Evolutionary conservation across 768 basidiomycete species (phyloP).

Genomic region (Paxillus involutus): DNA sequence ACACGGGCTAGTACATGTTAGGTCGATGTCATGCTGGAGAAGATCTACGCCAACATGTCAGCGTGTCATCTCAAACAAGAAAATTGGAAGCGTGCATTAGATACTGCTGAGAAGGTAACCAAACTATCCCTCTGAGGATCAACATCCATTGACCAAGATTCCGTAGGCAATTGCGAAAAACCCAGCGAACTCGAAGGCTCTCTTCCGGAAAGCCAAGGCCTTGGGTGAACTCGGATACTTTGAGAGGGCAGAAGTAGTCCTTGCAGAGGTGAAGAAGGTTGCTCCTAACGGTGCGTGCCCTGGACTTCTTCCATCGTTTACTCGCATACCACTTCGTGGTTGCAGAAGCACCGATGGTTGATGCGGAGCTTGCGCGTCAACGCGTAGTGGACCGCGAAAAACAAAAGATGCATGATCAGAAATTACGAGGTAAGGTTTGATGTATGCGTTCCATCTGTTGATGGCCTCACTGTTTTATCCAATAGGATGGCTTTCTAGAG

Average conservation of each 20-base stretch:
- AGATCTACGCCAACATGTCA: slow-evolving; percentile 83
- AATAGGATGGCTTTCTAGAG: slow-evolving; percentile 34
- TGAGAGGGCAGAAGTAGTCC: slow-evolving; percentile 66
- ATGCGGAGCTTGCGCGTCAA: slow-evolving; percentile 65
- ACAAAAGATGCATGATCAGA: slow-evolving; percentile 63
- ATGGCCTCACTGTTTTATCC: slow-evolving; percentile 1
- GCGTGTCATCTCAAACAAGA: slow-evolving; percentile 79
- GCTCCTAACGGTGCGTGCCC: slow-evolving; percentile 51
- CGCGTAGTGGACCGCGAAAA: slow-evolving; percentile 64
- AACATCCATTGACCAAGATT: background rate
- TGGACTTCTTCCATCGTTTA: background rate
- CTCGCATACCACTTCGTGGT: background rate
- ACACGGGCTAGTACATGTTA: slow-evolving; percentile 24
- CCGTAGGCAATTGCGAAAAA: slow-evolving; percentile 72
- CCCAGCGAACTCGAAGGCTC: slow-evolving; percentile 72
- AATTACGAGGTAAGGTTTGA: slow-evolving; percentile 60
- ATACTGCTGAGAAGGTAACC: slow-evolving; percentile 77
- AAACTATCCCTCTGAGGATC: background rate
- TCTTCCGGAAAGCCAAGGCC: slow-evolving; percentile 81
- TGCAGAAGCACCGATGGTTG: slow-evolving; percentile 55
- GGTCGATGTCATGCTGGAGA: slow-evolving; percentile 77
- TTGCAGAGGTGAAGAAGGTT: slow-evolving; percentile 64
- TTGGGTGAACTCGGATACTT: slow-evolving; percentile 74
- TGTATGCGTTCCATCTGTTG: background rate
- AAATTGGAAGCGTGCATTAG: slow-evolving; percentile 77